phyloP scores from a whole-genome alignment of 2,329 filamentous ascomycete species.

The Pestalotiopsis sp. region DNA sequence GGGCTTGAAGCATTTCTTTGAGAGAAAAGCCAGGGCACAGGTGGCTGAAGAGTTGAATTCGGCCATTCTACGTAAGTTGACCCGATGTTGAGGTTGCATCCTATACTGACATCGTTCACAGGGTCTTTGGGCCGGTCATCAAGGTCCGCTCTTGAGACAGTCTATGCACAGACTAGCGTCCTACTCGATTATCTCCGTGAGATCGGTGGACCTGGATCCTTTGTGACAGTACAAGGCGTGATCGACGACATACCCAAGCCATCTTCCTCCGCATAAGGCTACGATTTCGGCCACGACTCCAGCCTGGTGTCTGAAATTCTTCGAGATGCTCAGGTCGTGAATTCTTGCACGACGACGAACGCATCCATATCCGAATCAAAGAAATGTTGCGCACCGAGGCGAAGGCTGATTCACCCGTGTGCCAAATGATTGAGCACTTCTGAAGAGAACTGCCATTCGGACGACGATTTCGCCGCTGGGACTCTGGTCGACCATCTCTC shows the following conservation, averaged over 20 bases:
- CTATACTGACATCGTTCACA: constrained; percentile 36
- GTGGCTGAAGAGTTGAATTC: constrained; percentile 95
- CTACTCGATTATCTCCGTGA: constrained; percentile 81
- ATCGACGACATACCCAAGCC: constrained; percentile 47
- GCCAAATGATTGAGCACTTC: neutral
- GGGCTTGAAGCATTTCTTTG: constrained; percentile 76
- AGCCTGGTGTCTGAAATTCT: neutral
- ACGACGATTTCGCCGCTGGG: too few species aligned
- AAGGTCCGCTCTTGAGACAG: constrained; percentile 78
- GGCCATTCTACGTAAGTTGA: constrained; percentile 77
- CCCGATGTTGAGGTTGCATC: constrained; percentile 1
- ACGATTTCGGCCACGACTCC: neutral
- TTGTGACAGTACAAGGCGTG: constrained; percentile 65
- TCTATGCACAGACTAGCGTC: constrained; percentile 85
- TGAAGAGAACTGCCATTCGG: neutral
- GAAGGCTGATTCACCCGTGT: neutral
- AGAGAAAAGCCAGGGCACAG: constrained; percentile 70
- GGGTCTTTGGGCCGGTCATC: constrained; percentile 90
- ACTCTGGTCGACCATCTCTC: neutral
- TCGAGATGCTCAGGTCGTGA: neutral
- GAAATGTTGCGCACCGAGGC: too few species aligned
- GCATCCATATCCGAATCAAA: neutral
- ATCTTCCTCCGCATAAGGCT: constrained; percentile 27
- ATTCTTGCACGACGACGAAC: neutral
- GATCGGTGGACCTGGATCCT: constrained; percentile 78